Evolutionary conservation across 192 early-diverging fungal genomes (phyloP), one percentile per base, ranked within the genome.

Genomic region (Rhizophagus prolifer): DNA sequence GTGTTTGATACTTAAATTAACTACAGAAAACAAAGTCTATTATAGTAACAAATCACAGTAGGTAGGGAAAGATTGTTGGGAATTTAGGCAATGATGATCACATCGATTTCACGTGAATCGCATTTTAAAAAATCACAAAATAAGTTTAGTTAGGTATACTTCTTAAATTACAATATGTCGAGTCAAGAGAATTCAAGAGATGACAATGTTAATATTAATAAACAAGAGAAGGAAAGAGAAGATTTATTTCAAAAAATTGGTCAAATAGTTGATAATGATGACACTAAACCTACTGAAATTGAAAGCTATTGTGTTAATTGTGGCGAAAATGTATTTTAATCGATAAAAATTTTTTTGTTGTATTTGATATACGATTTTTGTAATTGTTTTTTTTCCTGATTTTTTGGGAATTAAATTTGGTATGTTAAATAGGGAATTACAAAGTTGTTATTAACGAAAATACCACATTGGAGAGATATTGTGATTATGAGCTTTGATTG

Each of bases 251-350:
- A 84, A 58, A 78, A 84, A 34, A 84, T 84, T 50, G 83, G 81
- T 36, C 36, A 80, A 60, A 85, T 90, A 70, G 86, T 90, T 79
- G 85, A 91, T 81, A 85, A 91, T 67, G 89, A 88, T 12, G 84
- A 88, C 70, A 82, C 84, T n/a, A 80, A 84, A 21, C 91, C 91
- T 21, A 92, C 93, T 4, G 96, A 95, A 81, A 91, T 97, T 65
- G 95, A 98, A 81, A 91, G 89, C 70, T 78, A 94, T 41, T 98
- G 96, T 82, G 95, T 98, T 94, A 90, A 90, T 77, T 98, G 96
- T 82, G 84, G 90, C 64, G 85, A 97, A 72, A 92, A 90, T 79
- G 91, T 93, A 86, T 79, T 72, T 63, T 38, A 38, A 38, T 38
- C 36, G 7, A 36, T 38, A 38, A 38, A 38, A 8, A 46, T 54